Percentiles rank a stretch among this genome's conserved stretches.
These are phyloP conservation scores for Rosa hybrid DNA, from an alignment of 331 rosid species.

Conservation along the genomic window DNA sequence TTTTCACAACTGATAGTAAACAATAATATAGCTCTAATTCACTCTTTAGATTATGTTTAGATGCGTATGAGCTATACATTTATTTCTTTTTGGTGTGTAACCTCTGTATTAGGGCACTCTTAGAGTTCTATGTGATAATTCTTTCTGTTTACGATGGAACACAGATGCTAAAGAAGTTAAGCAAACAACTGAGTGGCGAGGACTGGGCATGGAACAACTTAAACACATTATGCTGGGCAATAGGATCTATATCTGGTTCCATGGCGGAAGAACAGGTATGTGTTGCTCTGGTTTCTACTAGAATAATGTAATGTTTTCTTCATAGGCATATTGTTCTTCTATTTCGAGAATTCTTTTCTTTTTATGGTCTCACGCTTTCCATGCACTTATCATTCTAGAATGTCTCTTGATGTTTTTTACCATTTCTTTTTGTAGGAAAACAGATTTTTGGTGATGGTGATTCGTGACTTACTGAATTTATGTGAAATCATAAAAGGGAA, in stretches of 20 bases:
- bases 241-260: slow-evolving; percentile 98
- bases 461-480: slow-evolving; percentile 87
- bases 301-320: background rate
- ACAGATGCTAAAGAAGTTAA: slow-evolving; percentile 94
- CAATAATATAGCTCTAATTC: background rate
- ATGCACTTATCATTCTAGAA: background rate
- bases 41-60: background rate
- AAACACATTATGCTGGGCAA: slow-evolving; percentile 98
- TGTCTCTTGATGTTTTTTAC: slow-evolving; percentile 23
- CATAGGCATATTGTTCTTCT: background rate
- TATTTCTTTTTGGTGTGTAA: background rate
- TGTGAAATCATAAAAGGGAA: slow-evolving; percentile 98
- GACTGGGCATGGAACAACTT: slow-evolving; percentile 99
- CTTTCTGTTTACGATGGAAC: slow-evolving; percentile 14
- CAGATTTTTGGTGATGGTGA: slow-evolving; percentile 99
- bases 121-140: slow-evolving; percentile 8
- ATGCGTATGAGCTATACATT: background rate
- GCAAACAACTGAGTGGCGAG: slow-evolving; percentile 93
- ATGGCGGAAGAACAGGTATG: slow-evolving; percentile 96
- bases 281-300: slow-evolving; percentile 20
- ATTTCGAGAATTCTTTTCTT: background rate
- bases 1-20: slow-evolving; percentile 6
- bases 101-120: background rate
- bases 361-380: background rate
- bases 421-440: slow-evolving; percentile 68